phyloP scores from a whole-genome alignment of 306 rosid species.

The Notholithocarpus densiflorus region DNA sequence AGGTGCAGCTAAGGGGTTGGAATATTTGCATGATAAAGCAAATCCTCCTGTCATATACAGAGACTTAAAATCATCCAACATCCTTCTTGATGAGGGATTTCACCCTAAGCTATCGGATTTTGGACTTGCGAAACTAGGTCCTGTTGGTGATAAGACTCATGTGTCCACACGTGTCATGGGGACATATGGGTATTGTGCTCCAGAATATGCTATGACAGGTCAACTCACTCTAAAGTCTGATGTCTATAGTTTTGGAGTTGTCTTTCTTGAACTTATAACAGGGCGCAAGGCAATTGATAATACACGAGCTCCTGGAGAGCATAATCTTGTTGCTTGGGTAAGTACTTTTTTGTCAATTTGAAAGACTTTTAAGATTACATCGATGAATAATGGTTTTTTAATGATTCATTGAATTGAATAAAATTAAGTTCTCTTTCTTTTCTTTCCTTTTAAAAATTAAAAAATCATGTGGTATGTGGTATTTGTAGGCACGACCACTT shows the following conservation, averaged over 20 bases:
- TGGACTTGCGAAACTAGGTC: constrained; percentile 81
- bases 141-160: constrained; percentile 72
- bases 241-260: constrained; percentile 83
- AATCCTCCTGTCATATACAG: constrained; percentile 72
- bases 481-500: constrained; percentile 64
- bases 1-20: constrained; percentile 84
- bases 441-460: neutral
- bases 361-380: neutral
- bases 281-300: constrained; percentile 80
- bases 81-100: constrained; percentile 69
- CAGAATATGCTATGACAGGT: constrained; percentile 81
- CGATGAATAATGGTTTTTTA: constrained; percentile 2
- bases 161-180: constrained; percentile 82
- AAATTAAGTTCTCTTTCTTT: constrained; percentile 6
- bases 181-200: constrained; percentile 89
- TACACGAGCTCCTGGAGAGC: constrained; percentile 50
- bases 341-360: constrained; percentile 17
- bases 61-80: constrained; percentile 78
- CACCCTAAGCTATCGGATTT: constrained; percentile 80
- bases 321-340: constrained; percentile 86
- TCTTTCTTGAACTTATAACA: constrained; percentile 74
- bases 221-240: constrained; percentile 76
- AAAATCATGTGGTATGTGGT: neutral
- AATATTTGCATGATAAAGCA: constrained; percentile 71
- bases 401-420: neutral